A percentile compares a stretch with the other conserved stretches of the same genome.
Conservation (phyloP, 495 filamentous ascomycete species). For the Jackrogersella multiformis region DNA sequence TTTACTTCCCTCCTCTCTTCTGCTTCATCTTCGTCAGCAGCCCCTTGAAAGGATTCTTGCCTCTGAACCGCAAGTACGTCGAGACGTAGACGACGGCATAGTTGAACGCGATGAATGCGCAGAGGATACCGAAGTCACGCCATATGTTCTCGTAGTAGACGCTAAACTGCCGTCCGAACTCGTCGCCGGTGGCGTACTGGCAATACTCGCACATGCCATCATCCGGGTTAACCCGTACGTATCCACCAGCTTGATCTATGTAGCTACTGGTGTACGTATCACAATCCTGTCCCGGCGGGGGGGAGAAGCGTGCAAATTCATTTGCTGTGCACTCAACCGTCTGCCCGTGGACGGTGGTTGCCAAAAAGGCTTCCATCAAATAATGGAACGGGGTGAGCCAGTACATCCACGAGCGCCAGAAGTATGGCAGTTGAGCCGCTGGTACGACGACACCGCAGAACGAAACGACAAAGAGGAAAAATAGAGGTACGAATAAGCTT, state of each 20-base stretch:
- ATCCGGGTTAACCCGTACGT: constrained; percentile 56
- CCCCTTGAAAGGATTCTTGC: constrained; percentile 35
- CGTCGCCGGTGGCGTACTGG: constrained; percentile 40
- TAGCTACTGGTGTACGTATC: constrained; percentile 60
- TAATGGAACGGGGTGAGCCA: constrained; percentile 71
- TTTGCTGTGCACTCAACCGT: constrained; percentile 62
- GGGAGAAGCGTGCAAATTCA: constrained; percentile 66
- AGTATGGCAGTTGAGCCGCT: constrained; percentile 61
- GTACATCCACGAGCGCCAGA: constrained; percentile 75
- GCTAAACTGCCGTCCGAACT: constrained; percentile 44
- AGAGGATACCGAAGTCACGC: constrained; percentile 63
- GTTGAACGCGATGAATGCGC: constrained; percentile 65
- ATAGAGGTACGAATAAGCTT: constrained; percentile 70
- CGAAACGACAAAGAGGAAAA: constrained; percentile 70
- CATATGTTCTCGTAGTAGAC: constrained; percentile 46
- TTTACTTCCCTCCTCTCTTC: neutral
- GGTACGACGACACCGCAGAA: constrained; percentile 74
- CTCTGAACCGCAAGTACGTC: constrained; percentile 54
- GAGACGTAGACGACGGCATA: constrained; percentile 60
- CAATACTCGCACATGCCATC: constrained; percentile 44
- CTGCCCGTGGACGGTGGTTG: constrained; percentile 62
- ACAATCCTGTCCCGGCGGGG: constrained; percentile 63
- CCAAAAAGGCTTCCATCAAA: constrained; percentile 66
- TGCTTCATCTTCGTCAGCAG: constrained; percentile 16
- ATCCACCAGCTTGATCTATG: constrained; percentile 58